Evolutionary conservation across 148 eudicot genomes (phyloP).

Genomic region (Chenopodium album): DNA sequence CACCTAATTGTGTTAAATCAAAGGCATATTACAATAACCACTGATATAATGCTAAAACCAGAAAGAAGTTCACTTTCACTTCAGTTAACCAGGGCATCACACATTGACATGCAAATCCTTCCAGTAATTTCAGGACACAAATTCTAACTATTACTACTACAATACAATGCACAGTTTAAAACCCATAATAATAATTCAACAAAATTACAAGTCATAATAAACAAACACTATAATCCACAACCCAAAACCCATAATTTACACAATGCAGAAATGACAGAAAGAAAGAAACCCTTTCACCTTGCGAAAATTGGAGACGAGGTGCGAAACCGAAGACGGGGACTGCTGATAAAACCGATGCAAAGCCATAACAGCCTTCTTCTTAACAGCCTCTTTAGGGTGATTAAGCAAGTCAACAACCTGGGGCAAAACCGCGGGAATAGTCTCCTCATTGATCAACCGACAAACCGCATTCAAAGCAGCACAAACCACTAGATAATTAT

Average conservation of each 20-base stretch:
- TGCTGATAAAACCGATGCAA: slow-evolving; percentile 85
- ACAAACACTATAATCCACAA: too few relatives aligned
- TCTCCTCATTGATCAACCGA: slow-evolving; percentile 90
- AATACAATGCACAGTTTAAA: too few relatives aligned
- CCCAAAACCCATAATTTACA: background rate
- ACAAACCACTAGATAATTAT: slow-evolving; percentile 81
- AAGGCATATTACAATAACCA: too few relatives aligned
- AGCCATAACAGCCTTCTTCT: slow-evolving; percentile 99
- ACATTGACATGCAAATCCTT: background rate
- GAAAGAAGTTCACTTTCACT: background rate
- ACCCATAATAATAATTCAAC: too few relatives aligned
- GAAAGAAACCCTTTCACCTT: slow-evolving; percentile 48
- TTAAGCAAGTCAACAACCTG: slow-evolving; percentile 87
- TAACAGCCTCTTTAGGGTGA: slow-evolving; percentile 81
- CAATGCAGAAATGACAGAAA: background rate
- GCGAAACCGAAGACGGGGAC: slow-evolving; percentile 70
- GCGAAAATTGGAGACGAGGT: slow-evolving; percentile 74
- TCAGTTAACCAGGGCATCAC: background rate
- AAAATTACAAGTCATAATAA: too few relatives aligned
- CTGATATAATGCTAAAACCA: too few relatives aligned
- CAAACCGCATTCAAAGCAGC: slow-evolving; percentile 93
- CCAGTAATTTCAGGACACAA: too few relatives aligned
- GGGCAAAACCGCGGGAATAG: slow-evolving; percentile 85
- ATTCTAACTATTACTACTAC: too few relatives aligned
- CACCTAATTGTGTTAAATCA: too few relatives aligned